phyloP scores from a whole-genome alignment of 148 eudicot genomes.

The Rheum nobile region DNA sequence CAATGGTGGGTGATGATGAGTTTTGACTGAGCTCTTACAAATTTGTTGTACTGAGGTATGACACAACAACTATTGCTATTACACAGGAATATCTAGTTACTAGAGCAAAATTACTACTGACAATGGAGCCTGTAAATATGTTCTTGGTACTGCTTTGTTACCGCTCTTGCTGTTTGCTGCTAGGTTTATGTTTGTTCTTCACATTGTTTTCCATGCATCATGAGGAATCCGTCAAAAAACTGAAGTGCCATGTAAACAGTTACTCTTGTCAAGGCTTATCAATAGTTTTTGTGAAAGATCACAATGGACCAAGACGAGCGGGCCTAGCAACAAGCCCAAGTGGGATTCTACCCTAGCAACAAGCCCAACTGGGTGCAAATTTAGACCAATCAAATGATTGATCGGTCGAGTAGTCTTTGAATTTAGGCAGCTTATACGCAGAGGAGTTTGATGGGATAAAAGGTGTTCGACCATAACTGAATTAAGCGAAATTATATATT shows the following conservation, averaged over 20 bases:
- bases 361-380: no score
- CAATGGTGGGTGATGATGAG: constrained; percentile 1
- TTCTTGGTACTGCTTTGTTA: neutral
- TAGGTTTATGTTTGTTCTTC: neutral
- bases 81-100: constrained; percentile 1
- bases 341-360: no score
- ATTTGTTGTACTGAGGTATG: neutral
- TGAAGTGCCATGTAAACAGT: neutral
- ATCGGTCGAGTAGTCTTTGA: no score
- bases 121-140: constrained; percentile 3
- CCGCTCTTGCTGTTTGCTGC: neutral
- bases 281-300: no score
- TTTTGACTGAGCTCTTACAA: neutral
- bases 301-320: no score
- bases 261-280: neutral
- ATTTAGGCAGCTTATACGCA: no score
- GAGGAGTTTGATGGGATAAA: no score
- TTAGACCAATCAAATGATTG: no score
- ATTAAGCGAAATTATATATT: no score
- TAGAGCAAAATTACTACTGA: neutral
- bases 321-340: no score
- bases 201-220: neutral
- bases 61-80: neutral
- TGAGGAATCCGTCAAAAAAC: neutral
- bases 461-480: no score